Conservation (phyloP, 2,329 filamentous ascomycete genomes). For the Chaetomiaceae sp. region DNA sequence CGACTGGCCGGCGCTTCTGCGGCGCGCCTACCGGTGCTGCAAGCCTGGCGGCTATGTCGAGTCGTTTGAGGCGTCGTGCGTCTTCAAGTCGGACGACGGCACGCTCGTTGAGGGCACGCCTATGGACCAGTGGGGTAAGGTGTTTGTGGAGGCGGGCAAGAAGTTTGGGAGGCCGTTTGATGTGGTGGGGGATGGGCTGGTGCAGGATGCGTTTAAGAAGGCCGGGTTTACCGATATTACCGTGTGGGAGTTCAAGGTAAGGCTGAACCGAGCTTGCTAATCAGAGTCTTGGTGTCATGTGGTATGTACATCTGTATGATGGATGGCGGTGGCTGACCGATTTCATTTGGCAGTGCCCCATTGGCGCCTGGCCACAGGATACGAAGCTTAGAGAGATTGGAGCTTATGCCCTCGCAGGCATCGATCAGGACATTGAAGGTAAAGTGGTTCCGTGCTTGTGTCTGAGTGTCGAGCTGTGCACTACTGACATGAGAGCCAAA, state of each 20-base stretch:
- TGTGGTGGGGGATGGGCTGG: conserved; percentile 9
- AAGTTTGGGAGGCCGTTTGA: conserved; percentile 19
- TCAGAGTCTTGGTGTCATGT: too few relatives aligned
- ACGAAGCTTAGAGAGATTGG: neutral
- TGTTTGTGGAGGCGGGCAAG: conserved; percentile 19
- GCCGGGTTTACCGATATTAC: neutral
- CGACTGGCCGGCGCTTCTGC: conserved; percentile 30
- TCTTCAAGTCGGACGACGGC: conserved; percentile 28
- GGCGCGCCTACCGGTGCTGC: conserved; percentile 44
- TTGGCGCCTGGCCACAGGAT: neutral
- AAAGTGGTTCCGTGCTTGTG: neutral
- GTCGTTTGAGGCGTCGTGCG: conserved; percentile 23
- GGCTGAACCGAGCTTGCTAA: too few relatives aligned
- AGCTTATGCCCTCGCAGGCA: neutral
- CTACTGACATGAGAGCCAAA: neutral
- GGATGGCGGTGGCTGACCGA: neutral
- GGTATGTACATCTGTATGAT: too few relatives aligned
- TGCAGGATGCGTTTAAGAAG: neutral
- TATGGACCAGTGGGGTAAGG: conserved; percentile 26
- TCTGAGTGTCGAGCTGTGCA: neutral
- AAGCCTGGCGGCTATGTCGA: conserved; percentile 46
- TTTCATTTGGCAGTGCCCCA: neutral
- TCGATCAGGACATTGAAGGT: neutral
- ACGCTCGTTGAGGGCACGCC: conserved; percentile 22
- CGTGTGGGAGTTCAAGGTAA: neutral